Evolutionary conservation across 371 early-diverging fungal genomes (phyloP).

Genomic region (Mortierella sp.): DNA sequence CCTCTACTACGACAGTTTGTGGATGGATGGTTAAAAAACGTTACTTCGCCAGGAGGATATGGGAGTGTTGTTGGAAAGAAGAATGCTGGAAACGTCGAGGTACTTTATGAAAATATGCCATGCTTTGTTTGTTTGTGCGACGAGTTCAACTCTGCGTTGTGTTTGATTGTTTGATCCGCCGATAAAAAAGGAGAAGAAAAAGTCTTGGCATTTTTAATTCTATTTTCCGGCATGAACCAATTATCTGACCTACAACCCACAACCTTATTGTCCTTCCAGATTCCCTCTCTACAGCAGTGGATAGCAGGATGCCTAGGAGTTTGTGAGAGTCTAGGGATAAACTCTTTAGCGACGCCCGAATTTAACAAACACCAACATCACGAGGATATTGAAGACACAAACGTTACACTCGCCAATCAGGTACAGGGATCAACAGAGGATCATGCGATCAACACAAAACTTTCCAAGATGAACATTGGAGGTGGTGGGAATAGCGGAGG

Average conservation of each 20-base stretch:
- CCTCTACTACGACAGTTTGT: conserved; percentile 33
- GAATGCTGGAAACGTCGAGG: conserved; percentile 34
- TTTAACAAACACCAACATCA: neutral
- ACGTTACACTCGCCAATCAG: neutral
- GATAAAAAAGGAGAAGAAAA: conserved; percentile 10
- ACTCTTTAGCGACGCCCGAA: conserved; percentile 8
- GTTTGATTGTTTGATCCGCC: neutral
- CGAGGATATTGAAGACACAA: neutral
- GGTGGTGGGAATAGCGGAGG: conserved; percentile 15
- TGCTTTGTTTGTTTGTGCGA: neutral
- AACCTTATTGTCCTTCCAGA: conserved; percentile 10
- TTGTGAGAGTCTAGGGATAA: conserved; percentile 35
- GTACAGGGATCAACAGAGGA: conserved; percentile 7
- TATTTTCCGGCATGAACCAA: conserved; percentile 2
- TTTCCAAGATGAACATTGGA: conserved; percentile 6
- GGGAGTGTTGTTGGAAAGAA: conserved; percentile 37
- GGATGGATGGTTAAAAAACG: conserved; percentile 32
- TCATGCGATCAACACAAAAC: conserved; percentile 1
- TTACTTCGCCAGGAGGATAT: conserved; percentile 37
- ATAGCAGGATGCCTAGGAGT: conserved; percentile 40
- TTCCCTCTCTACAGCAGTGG: conserved; percentile 43
- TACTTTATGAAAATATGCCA: neutral
- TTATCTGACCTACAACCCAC: neutral
- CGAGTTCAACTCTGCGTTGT: neutral
- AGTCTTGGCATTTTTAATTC: conserved; percentile 26